Evolutionary conservation across 2,329 filamentous ascomycete species (phyloP).

Genomic region (Trichoderma breve): DNA sequence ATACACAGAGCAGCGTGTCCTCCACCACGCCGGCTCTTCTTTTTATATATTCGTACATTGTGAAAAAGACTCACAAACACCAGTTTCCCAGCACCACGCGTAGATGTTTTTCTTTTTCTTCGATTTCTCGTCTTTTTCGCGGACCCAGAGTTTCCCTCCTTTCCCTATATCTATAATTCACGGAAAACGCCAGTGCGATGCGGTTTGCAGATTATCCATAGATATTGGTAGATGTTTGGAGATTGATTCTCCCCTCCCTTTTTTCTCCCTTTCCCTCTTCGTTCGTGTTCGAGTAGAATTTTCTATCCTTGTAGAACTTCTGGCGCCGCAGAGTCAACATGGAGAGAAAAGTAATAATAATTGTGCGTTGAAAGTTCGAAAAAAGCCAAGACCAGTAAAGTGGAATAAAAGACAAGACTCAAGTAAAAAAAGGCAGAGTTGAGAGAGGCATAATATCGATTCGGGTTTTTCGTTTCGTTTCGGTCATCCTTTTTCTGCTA

Average conservation of each 20-base stretch:
- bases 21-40: neutral
- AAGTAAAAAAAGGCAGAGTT: slow-evolving; percentile 15
- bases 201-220: slow-evolving; percentile 27
- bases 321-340: neutral
- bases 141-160: slow-evolving; percentile 16
- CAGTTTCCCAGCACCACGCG: neutral
- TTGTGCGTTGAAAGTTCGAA: slow-evolving; percentile 12
- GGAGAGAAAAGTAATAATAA: neutral
- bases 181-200: slow-evolving; percentile 36
- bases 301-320: neutral
- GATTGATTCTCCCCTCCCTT: neutral
- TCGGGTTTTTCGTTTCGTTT: neutral
- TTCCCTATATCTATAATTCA: slow-evolving; percentile 32
- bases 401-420: slow-evolving; percentile 22
- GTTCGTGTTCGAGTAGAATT: slow-evolving; percentile 20
- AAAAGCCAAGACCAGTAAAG: slow-evolving; percentile 18
- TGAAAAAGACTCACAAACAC: neutral
- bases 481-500: slow-evolving; percentile 7
- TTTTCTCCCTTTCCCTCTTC: neutral
- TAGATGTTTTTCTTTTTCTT: neutral
- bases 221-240: slow-evolving; percentile 13
- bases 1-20: slow-evolving; percentile 7
- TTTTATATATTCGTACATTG: slow-evolving; percentile 14
- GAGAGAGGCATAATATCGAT: slow-evolving; percentile 13
- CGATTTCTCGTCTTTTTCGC: neutral